phyloP scores from a whole-genome alignment of 768 basidiomycete genomes.

The Lepiota brunneoincarnata region DNA sequence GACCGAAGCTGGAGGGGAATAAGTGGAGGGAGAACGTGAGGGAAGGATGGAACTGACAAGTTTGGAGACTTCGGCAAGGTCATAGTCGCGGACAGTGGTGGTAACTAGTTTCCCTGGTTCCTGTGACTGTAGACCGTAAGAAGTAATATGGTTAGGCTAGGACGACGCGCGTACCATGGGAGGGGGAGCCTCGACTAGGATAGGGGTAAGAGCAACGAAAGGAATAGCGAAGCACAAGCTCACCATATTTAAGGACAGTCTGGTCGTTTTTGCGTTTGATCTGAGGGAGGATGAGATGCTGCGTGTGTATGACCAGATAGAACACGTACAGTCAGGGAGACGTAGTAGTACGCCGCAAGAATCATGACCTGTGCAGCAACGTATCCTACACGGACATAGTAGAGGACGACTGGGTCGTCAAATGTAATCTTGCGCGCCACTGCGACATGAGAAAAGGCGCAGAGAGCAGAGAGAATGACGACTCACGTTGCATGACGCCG shows the following conservation, averaged over 20 bases:
- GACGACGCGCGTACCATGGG: constrained; percentile 61
- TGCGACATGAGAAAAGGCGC: constrained; percentile 24
- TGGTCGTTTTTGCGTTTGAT: constrained; percentile 95
- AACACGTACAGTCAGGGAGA: constrained; percentile 62
- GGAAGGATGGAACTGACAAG: constrained; percentile 38
- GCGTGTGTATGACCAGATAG: background rate
- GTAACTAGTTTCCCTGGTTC: constrained; percentile 75
- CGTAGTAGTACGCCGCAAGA: constrained; percentile 76
- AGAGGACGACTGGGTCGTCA: constrained; percentile 79
- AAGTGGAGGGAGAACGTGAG: background rate
- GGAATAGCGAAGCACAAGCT: constrained; percentile 22
- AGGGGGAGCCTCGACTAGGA: constrained; percentile 68
- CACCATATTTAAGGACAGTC: constrained; percentile 94
- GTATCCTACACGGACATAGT: constrained; percentile 84
- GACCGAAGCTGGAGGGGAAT: constrained; percentile 47
- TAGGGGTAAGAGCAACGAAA: constrained; percentile 4
- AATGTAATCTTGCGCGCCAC: constrained; percentile 92
- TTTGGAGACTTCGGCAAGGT: constrained; percentile 85
- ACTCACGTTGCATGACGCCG: constrained; percentile 85
- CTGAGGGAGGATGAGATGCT: constrained; percentile 35
- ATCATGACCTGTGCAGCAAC: constrained; percentile 69
- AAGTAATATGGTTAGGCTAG: background rate
- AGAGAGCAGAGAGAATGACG: background rate
- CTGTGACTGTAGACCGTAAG: constrained; percentile 39
- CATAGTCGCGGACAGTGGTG: constrained; percentile 94